A percentile compares a stretch with the other conserved stretches of the same genome.
These are phyloP conservation scores for Chaetomiaceae sp. DNA, from an alignment of 2,329 filamentous ascomycete genomes.

Conservation along the genomic window DNA sequence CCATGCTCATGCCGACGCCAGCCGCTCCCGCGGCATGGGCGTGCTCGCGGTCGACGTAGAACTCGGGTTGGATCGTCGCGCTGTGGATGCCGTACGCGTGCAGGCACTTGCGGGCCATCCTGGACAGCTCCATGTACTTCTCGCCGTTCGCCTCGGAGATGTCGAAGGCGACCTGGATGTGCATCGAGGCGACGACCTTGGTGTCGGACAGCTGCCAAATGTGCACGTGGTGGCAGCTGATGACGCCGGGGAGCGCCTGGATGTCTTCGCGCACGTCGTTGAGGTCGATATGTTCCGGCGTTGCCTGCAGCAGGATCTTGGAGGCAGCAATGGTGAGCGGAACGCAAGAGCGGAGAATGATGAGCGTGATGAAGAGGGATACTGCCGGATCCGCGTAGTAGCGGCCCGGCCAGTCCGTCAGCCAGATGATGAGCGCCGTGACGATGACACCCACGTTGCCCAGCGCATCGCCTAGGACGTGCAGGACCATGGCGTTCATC, in stretches of 20 bases:
- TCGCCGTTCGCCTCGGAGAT: conserved; percentile 74
- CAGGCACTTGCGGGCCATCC: conserved; percentile 77
- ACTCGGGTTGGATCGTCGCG: conserved; percentile 96
- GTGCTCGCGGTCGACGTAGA: conserved; percentile 52
- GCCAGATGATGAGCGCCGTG: conserved; percentile 85
- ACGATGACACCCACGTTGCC: conserved; percentile 83
- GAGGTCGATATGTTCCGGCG: conserved; percentile 80
- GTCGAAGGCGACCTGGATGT: conserved; percentile 87
- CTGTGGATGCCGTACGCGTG: conserved; percentile 96
- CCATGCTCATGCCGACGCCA: conserved; percentile 33
- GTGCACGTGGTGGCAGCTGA: conserved; percentile 92
- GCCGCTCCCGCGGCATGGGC: conserved; percentile 25
- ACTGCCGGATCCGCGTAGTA: conserved; percentile 89
- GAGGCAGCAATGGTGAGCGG: conserved; percentile 75
- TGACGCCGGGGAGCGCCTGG: conserved; percentile 73
- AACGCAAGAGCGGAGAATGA: conserved; percentile 68
- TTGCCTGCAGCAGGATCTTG: conserved; percentile 89
- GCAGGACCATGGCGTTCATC: conserved; percentile 80
- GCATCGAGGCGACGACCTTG: conserved; percentile 87
- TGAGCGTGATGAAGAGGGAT: conserved; percentile 87
- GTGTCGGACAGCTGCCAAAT: conserved; percentile 97
- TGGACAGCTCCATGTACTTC: conserved; percentile 87
- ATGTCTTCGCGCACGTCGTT: conserved; percentile 93
- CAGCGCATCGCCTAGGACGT: conserved; percentile 76
- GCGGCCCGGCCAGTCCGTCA: conserved; percentile 74